Conservation (phyloP, 352 stramenopile species). For the Peronospora destructor region DNA sequence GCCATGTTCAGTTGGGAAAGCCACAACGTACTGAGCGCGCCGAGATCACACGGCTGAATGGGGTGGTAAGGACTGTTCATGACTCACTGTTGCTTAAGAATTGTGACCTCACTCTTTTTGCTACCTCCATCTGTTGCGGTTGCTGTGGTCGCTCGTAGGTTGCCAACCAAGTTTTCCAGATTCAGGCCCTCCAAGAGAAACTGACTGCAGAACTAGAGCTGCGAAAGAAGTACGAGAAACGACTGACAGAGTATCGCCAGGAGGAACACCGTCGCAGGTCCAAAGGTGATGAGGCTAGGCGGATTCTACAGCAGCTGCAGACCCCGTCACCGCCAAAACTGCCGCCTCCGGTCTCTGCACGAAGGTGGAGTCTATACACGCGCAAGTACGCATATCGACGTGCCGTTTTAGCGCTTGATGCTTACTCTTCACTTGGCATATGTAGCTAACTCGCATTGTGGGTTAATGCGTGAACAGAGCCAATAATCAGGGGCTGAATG, state of each 20-base stretch:
- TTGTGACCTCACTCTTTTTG: slow-evolving; percentile 3
- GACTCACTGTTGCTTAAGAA: not conserved
- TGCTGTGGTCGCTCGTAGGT: no score
- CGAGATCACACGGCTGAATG: slow-evolving; percentile 55
- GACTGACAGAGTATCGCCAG: slow-evolving; percentile 64
- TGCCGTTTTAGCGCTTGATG: slow-evolving; percentile 10
- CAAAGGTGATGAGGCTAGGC: slow-evolving; percentile 47
- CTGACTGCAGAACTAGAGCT: slow-evolving; percentile 52
- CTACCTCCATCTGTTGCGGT: no score
- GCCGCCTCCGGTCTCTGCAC: slow-evolving; percentile 27
- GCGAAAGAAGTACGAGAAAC: slow-evolving; percentile 70
- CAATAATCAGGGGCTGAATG: slow-evolving; percentile 37
- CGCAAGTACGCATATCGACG: slow-evolving; percentile 41
- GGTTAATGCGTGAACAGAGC: slow-evolving; percentile 17
- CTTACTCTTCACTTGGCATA: slow-evolving; percentile 4
- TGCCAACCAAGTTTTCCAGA: slow-evolving; percentile 47
- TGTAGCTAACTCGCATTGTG: slow-evolving; percentile 4
- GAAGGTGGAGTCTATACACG: slow-evolving; percentile 65
- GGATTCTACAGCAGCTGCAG: slow-evolving; percentile 31
- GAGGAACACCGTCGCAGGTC: slow-evolving; percentile 43
- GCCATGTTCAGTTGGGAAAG: slow-evolving; percentile 33
- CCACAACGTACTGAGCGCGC: slow-evolving; percentile 43
- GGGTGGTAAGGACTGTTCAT: slow-evolving; percentile 33
- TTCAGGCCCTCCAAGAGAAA: slow-evolving; percentile 67
- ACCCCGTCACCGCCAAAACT: slow-evolving; percentile 42